Percentiles rank a stretch among this genome's conserved stretches.
These are phyloP conservation scores for Penicillium hordei DNA, from an alignment of 2,329 filamentous ascomycete species.

Conservation along the genomic window DNA sequence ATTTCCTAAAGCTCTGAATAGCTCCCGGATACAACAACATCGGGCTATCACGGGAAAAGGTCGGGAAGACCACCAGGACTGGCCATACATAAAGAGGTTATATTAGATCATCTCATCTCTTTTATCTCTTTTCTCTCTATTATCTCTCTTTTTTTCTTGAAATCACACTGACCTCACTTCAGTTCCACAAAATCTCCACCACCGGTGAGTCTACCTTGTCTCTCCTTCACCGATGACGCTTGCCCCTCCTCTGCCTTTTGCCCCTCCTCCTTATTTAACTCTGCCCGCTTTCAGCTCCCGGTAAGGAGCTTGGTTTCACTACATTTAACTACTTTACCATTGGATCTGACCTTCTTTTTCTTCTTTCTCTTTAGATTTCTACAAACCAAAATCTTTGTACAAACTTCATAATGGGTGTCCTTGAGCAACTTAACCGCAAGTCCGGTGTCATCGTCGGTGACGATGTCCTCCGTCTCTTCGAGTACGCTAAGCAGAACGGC, in stretches of 20 bases:
- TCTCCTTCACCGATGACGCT: slow-evolving; percentile 28
- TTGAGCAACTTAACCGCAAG: slow-evolving; percentile 62
- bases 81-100: slow-evolving; percentile 8
- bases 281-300: slow-evolving; percentile 27
- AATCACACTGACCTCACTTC: slow-evolving; percentile 42
- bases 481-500: slow-evolving; percentile 82
- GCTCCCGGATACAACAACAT: slow-evolving; percentile 6
- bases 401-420: slow-evolving; percentile 43
- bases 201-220: slow-evolving; percentile 34
- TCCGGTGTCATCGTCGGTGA: slow-evolving; percentile 66
- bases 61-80: slow-evolving; percentile 11
- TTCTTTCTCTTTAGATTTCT: slow-evolving; percentile 9
- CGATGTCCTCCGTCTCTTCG: slow-evolving; percentile 72
- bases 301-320: slow-evolving; percentile 18
- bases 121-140: neutral
- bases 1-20: neutral
- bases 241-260: slow-evolving; percentile 24
- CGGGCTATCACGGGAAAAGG: slow-evolving; percentile 19
- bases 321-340: slow-evolving; percentile 12
- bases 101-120: slow-evolving; percentile 11
- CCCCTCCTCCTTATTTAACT: slow-evolving; percentile 24
- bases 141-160: slow-evolving; percentile 24
- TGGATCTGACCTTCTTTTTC: slow-evolving; percentile 9
- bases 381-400: slow-evolving; percentile 3
- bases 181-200: slow-evolving; percentile 32